phyloP scores from a whole-genome alignment of 2,329 filamentous ascomycete species.

The Apiospora rasikravindrae region DNA sequence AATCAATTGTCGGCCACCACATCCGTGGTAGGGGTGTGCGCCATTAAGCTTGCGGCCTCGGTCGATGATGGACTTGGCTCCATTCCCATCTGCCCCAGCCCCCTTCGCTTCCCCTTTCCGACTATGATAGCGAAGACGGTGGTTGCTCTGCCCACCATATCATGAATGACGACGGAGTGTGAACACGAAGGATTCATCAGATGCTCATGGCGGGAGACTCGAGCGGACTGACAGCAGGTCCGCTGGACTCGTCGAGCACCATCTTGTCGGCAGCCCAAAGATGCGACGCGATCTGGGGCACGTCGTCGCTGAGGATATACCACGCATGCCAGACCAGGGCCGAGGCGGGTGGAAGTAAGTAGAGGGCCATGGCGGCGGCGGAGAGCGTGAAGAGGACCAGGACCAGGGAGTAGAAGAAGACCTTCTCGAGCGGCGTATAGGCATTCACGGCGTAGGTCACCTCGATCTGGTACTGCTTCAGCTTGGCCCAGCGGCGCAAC shows the following conservation, averaged over 20 bases:
- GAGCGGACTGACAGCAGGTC: background rate
- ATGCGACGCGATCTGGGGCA: background rate
- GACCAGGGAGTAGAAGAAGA: constrained; percentile 78
- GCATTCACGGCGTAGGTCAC: constrained; percentile 83
- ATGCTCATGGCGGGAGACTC: background rate
- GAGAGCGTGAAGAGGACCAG: constrained; percentile 73
- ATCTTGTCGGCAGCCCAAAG: background rate
- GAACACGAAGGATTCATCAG: background rate
- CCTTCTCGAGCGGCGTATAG: constrained; percentile 77
- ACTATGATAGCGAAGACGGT: background rate
- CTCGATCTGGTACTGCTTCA: constrained; percentile 83
- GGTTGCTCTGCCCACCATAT: background rate
- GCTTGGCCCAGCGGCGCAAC: constrained; percentile 70
- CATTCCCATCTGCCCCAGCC: too few relatives aligned
- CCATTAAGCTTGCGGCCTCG: background rate
- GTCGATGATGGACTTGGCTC: background rate
- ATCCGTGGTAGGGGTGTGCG: background rate
- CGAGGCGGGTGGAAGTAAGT: constrained; percentile 50
- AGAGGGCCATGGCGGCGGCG: constrained; percentile 69
- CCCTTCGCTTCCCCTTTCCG: too few relatives aligned
- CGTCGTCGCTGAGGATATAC: background rate
- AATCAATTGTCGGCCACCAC: background rate
- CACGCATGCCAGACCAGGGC: background rate
- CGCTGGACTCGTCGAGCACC: background rate
- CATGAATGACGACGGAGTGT: background rate